Base-by-base conservation (phyloP, 2,329 filamentous ascomycete genomes). In the Fusarium veterinarium region DNA sequence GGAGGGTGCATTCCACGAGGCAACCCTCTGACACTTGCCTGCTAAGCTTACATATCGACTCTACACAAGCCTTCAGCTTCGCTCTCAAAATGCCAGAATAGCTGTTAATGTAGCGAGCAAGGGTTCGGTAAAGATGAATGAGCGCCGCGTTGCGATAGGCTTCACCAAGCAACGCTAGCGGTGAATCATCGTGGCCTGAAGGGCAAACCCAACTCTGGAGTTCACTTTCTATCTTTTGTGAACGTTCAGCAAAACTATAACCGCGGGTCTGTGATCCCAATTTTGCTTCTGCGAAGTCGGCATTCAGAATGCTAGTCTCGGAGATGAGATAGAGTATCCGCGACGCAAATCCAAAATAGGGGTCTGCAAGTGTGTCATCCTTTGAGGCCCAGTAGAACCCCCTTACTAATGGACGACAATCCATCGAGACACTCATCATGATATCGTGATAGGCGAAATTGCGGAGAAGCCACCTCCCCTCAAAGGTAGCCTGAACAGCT, bases 401-500 rank as follows among this genome's bases (percentile, higher is more conserved):
- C 28, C 19, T n/a, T 13, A 42, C 9, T 8, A 28, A 25, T 25
- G 30, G 46, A 41, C 45, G 46, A 11, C 56, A 42, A 23, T 65
- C 48, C 60, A 69, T 55, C 5, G 68, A 68, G 20, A 69, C 57
- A 20, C 68, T 69, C 57, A 60, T 71, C 17, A 71, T 42, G 10
- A 71, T 55, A 35, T 71, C 64, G n/a, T 72, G 68, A 31, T 65
- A 72, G 44, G 64, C 57, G 25, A 72, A 72, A n/a, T 65, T 72
- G 16, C 69, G 63, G 17, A 75, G 71, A n/a, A 75, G 66, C 71
- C 68, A 75, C 31, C 65, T 67, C 12, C 74, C 73, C 38, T 75
- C 74, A 16, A 74, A 60, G 3, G 63, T 67, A 33, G 16, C 16
- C 28, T 49, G 55, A 42, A 44, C 45, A 11, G 28, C 35, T 33